Evolutionary conservation across 305 asterid genomes (phyloP), one percentile per base, ranked within the genome.

Genomic region (Fraxinus dipetala): DNA sequence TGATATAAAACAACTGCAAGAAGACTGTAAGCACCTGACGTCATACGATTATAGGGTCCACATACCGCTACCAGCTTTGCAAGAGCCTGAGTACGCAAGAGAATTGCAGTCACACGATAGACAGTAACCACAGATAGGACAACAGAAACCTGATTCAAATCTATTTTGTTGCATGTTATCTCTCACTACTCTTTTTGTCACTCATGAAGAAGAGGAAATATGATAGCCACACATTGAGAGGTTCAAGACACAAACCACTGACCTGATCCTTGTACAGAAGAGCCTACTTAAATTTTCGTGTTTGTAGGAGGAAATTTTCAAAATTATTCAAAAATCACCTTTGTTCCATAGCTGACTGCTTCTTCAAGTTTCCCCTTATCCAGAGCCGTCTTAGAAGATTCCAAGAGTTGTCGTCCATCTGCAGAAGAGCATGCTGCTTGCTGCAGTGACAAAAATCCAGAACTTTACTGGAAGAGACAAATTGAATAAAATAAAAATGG

Each of bases 351-450:
- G 94, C 94, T 91, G 83, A 95, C 98, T 81, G 99, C 99, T 88
- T 95, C 99, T 89, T 94, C 99, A 85, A 95, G 99, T 88, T 94
- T 95, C 86, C 99, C 99, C 89, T 95, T 95, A 89, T 95, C 99
- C 83, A 95, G 89, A 56, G 99, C 99, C 45, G 98, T 95, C 93
- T 95, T 95, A 83, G 98, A 95, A 80, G 98, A 94, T 90, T 94
- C 99, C 91, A 95, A 88, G 80, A 95, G 98, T 85, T 95, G 99
- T 43, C 99, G 90, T 73, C 98, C 99, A 85, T 95, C 99, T 67
- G 99, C 99, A 65, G 99, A 95, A 80, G 99, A 94, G 89, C 98
- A 95, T 80, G 99, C 99, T 72, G 99, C 99, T 95, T 95, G 99
- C 99, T 95, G 91, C 85, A 87, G 59, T 79, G 80, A 85, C 84